A percentile compares a stretch with the other conserved stretches of the same genome.
phyloP scores from a whole-genome alignment of 2,329 filamentous ascomycete species.

The Fusarium sarcochroum region DNA sequence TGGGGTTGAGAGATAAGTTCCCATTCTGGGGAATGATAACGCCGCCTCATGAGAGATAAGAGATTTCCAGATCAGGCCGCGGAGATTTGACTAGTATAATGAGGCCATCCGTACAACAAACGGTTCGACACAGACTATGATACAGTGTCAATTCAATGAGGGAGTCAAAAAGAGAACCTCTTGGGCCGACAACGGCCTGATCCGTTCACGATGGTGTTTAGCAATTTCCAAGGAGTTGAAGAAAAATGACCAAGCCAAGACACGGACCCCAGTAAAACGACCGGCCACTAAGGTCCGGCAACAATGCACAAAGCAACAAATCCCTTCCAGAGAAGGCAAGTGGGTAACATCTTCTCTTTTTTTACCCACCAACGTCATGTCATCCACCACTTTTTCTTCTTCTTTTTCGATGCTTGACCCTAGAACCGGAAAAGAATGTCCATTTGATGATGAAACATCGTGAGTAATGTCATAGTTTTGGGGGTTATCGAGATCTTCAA shows the following conservation, averaged over 20 bases:
- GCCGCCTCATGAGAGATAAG: constrained; percentile 31
- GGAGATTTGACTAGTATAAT: constrained; percentile 4
- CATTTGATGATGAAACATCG: background rate
- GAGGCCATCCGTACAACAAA: background rate
- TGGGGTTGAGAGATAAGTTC: constrained; percentile 39
- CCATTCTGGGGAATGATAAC: constrained; percentile 22
- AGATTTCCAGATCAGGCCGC: constrained; percentile 19
- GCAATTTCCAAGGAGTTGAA: constrained; percentile 9
- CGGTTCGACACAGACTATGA: background rate
- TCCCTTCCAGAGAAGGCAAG: constrained; percentile 30
- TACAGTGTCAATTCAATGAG: constrained; percentile 12
- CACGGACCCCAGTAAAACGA: background rate
- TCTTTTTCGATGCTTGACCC: background rate
- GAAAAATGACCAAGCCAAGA: background rate
- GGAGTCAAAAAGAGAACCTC: constrained; percentile 20
- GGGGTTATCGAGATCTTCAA: background rate
- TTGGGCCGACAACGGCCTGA: constrained; percentile 18
- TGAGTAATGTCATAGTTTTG: background rate
- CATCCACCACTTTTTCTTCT: background rate
- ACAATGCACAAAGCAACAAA: constrained; percentile 20
- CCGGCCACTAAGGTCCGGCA: constrained; percentile 10
- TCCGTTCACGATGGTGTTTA: constrained; percentile 30
- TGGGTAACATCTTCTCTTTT: constrained; percentile 23
- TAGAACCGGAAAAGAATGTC: background rate
- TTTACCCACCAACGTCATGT: constrained; percentile 9